A percentile compares a stretch with the other conserved stretches of the same genome.
Conservation (phyloP, 305 asterid species). For the Solanum hybrid region DNA sequence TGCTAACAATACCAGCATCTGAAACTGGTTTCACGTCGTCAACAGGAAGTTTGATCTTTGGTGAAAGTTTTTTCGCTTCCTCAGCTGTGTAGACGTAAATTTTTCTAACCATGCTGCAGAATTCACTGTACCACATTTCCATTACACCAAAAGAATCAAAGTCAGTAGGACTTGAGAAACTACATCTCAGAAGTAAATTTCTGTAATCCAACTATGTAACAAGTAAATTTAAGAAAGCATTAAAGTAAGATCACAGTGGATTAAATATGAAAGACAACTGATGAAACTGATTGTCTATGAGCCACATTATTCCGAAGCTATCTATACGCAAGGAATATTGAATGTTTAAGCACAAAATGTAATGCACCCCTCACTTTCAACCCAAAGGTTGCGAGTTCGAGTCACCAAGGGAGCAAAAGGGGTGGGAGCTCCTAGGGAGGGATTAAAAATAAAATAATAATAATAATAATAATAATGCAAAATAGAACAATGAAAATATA, state of each 20-base stretch:
- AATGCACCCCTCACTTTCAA: too few relatives aligned
- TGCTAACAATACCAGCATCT: constrained; percentile 35
- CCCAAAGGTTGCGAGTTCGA: too few relatives aligned
- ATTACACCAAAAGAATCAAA: background rate
- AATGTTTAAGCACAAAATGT: background rate
- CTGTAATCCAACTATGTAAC: background rate
- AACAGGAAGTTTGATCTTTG: constrained; percentile 63
- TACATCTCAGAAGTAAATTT: background rate
- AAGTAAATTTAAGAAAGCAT: background rate
- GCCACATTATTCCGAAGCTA: background rate
- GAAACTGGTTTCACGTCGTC: constrained; percentile 32
- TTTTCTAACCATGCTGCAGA: constrained; percentile 69
- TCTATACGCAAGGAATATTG: background rate
- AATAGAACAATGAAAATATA: background rate
- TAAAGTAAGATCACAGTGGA: background rate
- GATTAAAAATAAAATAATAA: too few relatives aligned
- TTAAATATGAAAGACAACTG: background rate
- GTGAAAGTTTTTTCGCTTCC: constrained; percentile 74
- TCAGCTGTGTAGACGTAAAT: constrained; percentile 59
- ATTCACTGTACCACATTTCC: constrained; percentile 41
- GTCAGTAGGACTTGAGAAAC: background rate
- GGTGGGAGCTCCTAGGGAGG: too few relatives aligned
- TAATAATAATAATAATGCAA: too few relatives aligned
- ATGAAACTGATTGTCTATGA: background rate
- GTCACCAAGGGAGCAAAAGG: too few relatives aligned